Evolutionary conservation across 306 rosid genomes (phyloP).

Genomic region (Glycyrrhiza uralensis): DNA sequence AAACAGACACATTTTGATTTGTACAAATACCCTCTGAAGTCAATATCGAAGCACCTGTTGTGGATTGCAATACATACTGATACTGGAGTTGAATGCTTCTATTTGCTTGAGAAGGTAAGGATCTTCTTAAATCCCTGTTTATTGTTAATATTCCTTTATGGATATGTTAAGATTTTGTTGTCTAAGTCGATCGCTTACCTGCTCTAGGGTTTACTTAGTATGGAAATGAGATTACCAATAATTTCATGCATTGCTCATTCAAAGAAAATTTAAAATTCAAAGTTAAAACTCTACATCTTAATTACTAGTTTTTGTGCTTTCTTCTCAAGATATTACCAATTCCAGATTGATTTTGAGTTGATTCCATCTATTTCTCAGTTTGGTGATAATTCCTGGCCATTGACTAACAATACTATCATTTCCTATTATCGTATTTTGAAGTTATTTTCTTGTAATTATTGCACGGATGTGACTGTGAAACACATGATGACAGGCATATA

Average conservation of each 20-base stretch:
- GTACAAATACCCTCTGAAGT: constrained; percentile 29
- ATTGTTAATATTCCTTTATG: constrained; percentile 13
- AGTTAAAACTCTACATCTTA: background rate
- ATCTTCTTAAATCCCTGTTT: constrained; percentile 16
- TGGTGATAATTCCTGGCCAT: constrained; percentile 16
- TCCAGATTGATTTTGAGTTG: constrained; percentile 28
- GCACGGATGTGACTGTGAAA: background rate
- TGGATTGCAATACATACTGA: constrained; percentile 19
- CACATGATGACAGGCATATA: constrained; percentile 45
- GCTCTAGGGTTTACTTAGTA: constrained; percentile 7
- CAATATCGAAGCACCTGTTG: constrained; percentile 17
- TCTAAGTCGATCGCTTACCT: background rate
- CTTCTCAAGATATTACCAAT: constrained; percentile 6
- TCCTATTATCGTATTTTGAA: constrained; percentile 16
- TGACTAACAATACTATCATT: constrained; percentile 13
- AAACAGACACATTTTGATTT: constrained; percentile 28
- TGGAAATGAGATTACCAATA: background rate
- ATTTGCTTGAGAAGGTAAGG: constrained; percentile 44
- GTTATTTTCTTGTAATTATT: constrained; percentile 16
- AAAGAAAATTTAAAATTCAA: background rate
- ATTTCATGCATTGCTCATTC: background rate
- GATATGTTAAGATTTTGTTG: constrained; percentile 5
- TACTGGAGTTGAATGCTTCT: constrained; percentile 28
- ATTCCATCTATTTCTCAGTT: constrained; percentile 20
- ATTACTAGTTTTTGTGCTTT: constrained; percentile 15